Base-by-base conservation (phyloP, 148 eudicot genomes). In the Vaccinium vitisidaea region DNA sequence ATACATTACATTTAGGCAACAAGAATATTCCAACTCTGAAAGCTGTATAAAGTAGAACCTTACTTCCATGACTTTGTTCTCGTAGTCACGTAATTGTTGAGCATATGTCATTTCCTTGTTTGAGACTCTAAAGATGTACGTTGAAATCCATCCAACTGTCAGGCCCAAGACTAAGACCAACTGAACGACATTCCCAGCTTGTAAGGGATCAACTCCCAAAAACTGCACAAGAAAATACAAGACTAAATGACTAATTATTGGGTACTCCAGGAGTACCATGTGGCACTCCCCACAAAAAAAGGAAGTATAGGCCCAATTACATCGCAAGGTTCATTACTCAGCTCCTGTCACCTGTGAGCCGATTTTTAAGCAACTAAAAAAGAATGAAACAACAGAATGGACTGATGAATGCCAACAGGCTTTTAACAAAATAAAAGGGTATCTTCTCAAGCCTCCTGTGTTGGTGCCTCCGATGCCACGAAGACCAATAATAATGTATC, bases 81-180 rank as follows among this genome's bases (percentile, higher is more conserved):
- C 99, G 52, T 96, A 96, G 89, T 96, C 97, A 39, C 98, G 97
- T 87, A 96, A 83, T 84, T 96, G 99, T 88, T 93, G 91, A 78
- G 95, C 99, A 86, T 96, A 96, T n/a, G 99, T 94, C 99, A 96
- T 96, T 83, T 96, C 98, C 89, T 94, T 96, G 88, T 90, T 96
- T 80, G 99, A 95, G 77, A 96, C 99, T 87, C 99, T 90, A 84
- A 96, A 91, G 82, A 96, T 90, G 89, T 96, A 96, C 50, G 98
- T 92, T 1, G 94, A 96, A 80, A 96, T 96, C 99, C 99, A 96
- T 83, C 98, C 99, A 79, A 96, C n/a, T 50, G 97, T 94, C 83
- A 96, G 93, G 55, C 99, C 99, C 88, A 96, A 89, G 63, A 96
- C 99, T 84, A 96, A 30, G 49, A 96, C 90, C 80, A 96, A 87